A percentile compares a stretch with the other conserved stretches of the same genome.
phyloP scores from a whole-genome alignment of 2,329 filamentous ascomycete genomes.

The Colletotrichum siamense region DNA sequence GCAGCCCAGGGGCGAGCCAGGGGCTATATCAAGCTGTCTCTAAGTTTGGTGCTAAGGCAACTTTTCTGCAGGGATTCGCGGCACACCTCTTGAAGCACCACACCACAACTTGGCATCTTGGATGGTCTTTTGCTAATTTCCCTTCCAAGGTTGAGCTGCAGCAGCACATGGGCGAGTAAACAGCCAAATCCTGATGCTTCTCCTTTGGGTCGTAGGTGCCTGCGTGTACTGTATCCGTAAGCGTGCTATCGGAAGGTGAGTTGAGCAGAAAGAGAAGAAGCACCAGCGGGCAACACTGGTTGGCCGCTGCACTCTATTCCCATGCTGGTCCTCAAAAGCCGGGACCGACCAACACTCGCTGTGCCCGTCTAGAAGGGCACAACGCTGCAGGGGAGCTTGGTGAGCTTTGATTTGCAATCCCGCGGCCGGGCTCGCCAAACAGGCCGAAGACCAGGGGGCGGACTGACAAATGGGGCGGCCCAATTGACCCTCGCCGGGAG shows the following conservation, averaged over 20 bases:
- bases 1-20: slow-evolving; percentile 7
- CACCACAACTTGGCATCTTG: slow-evolving; percentile 18
- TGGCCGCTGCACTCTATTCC: not conserved
- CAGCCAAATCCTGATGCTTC: slow-evolving; percentile 12
- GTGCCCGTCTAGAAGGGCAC: not conserved
- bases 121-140: slow-evolving; percentile 21
- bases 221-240: not conserved
- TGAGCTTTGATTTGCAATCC: slow-evolving; percentile 12
- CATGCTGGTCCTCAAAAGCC: not conserved
- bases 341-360: not conserved
- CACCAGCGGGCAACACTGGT: not conserved
- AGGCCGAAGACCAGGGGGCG: not conserved
- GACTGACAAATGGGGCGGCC: not conserved
- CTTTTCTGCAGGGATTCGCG: slow-evolving; percentile 15
- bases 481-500: not conserved
- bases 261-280: not conserved
- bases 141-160: slow-evolving; percentile 21
- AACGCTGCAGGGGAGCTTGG: not conserved
- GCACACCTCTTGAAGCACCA: slow-evolving; percentile 17
- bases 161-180: slow-evolving; percentile 14
- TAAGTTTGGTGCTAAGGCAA: slow-evolving; percentile 19
- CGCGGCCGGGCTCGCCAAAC: not conserved
- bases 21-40: slow-evolving; percentile 15
- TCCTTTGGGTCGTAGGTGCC: not conserved
- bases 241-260: not conserved